These are phyloP conservation scores for Pythium aphanidermatum DNA, from an alignment of 352 stramenopile genomes.

Conservation along the genomic window DNA sequence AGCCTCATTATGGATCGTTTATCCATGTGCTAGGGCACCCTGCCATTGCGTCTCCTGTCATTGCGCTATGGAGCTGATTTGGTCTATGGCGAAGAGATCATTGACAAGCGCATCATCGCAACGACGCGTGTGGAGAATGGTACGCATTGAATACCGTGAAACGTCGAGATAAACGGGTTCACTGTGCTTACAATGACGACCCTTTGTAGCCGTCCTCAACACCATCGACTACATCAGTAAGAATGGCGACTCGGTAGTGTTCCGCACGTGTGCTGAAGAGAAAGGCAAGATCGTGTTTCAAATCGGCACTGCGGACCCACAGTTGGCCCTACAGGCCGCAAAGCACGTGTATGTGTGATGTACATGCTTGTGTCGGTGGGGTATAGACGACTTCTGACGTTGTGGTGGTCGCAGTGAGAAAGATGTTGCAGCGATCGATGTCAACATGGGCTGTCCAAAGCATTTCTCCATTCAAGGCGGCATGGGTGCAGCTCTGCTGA, in stretches of 20 bases:
- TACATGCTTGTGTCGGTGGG: too few relatives aligned
- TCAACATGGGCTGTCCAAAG: conserved; percentile 96
- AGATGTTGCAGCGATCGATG: conserved; percentile 88
- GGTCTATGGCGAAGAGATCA: conserved; percentile 94
- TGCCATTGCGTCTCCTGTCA: conserved; percentile 88
- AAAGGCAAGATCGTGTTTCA: conserved; percentile 83
- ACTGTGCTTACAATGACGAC: background rate
- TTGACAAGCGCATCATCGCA: conserved; percentile 90
- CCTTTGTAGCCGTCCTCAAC: conserved; percentile 45
- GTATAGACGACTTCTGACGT: too few relatives aligned
- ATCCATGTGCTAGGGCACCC: conserved; percentile 82
- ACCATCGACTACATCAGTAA: conserved; percentile 90
- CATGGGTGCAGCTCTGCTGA: conserved; percentile 89
- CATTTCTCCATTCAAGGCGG: conserved; percentile 90
- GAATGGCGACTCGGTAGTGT: conserved; percentile 78
- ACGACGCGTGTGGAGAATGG: conserved; percentile 82
- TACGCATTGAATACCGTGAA: too few relatives aligned
- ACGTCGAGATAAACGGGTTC: too few relatives aligned
- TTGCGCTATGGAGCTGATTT: conserved; percentile 90
- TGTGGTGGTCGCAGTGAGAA: conserved; percentile 31
- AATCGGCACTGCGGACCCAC: conserved; percentile 78
- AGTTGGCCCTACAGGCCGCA: conserved; percentile 69
- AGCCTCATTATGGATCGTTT: too few relatives aligned
- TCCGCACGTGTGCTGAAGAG: conserved; percentile 85
- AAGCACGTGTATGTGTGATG: conserved; percentile 74